Conservation (phyloP, 1,284 basidiomycete genomes). For the Sporisorium sorghi region DNA sequence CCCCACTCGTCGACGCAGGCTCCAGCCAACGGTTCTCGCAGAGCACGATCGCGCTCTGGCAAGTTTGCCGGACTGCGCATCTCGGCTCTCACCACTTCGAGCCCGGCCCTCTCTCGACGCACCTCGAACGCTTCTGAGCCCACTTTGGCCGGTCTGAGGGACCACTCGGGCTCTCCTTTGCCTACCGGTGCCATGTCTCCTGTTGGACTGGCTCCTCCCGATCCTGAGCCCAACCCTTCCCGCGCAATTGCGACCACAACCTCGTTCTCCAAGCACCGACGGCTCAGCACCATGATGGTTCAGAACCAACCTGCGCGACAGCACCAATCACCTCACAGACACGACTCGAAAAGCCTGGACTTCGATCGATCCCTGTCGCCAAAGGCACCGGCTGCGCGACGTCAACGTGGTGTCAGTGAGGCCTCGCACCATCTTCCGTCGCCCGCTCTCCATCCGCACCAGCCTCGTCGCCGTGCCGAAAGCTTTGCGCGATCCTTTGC, state of each 20-base stretch:
- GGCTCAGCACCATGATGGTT: slow-evolving; percentile 38
- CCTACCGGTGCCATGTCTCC: slow-evolving; percentile 45
- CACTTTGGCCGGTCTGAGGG: neutral
- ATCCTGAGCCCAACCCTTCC: slow-evolving; percentile 10
- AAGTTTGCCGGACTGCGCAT: slow-evolving; percentile 48
- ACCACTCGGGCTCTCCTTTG: slow-evolving; percentile 26
- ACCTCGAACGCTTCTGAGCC: slow-evolving; percentile 16
- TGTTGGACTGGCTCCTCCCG: slow-evolving; percentile 10
- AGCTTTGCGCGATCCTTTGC: slow-evolving; percentile 53
- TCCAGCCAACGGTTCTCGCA: neutral
- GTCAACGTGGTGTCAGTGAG: slow-evolving; percentile 34
- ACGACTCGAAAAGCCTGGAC: slow-evolving; percentile 6
- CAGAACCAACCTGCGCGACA: slow-evolving; percentile 19
- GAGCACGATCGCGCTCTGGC: slow-evolving; percentile 43
- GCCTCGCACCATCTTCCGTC: slow-evolving; percentile 1
- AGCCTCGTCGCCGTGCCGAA: slow-evolving; percentile 36
- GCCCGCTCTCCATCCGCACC: slow-evolving; percentile 5
- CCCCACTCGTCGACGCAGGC: slow-evolving; percentile 9
- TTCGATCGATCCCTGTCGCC: slow-evolving; percentile 13
- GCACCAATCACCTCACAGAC: neutral
- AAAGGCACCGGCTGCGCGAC: slow-evolving; percentile 5
- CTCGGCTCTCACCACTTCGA: slow-evolving; percentile 28
- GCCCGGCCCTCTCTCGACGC: slow-evolving; percentile 22
- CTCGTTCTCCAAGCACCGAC: slow-evolving; percentile 41
- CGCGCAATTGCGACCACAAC: slow-evolving; percentile 11